These are phyloP conservation scores for Gelatoporia subvermispora DNA, from an alignment of 768 basidiomycete genomes.

Conservation along the genomic window DNA sequence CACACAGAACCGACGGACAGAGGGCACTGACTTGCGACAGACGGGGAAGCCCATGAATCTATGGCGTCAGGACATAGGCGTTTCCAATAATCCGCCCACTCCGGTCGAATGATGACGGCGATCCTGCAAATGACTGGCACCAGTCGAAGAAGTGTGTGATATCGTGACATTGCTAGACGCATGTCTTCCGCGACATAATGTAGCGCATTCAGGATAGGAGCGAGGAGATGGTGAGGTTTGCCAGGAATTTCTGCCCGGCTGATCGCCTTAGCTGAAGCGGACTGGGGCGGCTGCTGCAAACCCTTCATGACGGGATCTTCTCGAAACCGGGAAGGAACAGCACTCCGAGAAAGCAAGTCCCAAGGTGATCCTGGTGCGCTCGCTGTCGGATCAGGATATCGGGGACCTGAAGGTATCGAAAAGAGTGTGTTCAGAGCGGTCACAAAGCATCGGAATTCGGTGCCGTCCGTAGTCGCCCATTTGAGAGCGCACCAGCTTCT, in stretches of 20 bases:
- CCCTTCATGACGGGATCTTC: slow-evolving; percentile 56
- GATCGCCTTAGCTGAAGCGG: not conserved
- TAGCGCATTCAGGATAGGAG: slow-evolving; percentile 63
- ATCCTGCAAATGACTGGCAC: slow-evolving; percentile 60
- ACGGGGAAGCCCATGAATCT: slow-evolving; percentile 53
- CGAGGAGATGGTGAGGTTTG: slow-evolving; percentile 42
- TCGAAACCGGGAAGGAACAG: slow-evolving; percentile 42
- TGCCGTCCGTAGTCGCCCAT: slow-evolving; percentile 38
- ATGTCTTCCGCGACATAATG: slow-evolving; percentile 77
- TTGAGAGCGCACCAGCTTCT: slow-evolving; percentile 47
- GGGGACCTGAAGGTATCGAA: slow-evolving; percentile 21
- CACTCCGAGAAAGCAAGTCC: slow-evolving; percentile 40
- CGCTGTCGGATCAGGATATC: not conserved
- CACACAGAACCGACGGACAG: too few relatives aligned
- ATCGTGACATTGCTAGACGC: slow-evolving; percentile 51
- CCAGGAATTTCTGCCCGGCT: not conserved
- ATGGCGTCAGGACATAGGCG: slow-evolving; percentile 64
- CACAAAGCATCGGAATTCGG: slow-evolving; percentile 55
- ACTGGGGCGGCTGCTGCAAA: slow-evolving; percentile 33
- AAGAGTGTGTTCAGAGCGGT: slow-evolving; percentile 48
- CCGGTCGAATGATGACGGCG: slow-evolving; percentile 61
- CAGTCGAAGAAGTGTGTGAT: slow-evolving; percentile 50
- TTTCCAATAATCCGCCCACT: slow-evolving; percentile 94
- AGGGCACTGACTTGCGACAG: slow-evolving; percentile 39
- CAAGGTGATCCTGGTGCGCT: slow-evolving; percentile 33